phyloP scores from a whole-genome alignment of 2,329 filamentous ascomycete genomes.

The Cordyceps pruinosa region DNA sequence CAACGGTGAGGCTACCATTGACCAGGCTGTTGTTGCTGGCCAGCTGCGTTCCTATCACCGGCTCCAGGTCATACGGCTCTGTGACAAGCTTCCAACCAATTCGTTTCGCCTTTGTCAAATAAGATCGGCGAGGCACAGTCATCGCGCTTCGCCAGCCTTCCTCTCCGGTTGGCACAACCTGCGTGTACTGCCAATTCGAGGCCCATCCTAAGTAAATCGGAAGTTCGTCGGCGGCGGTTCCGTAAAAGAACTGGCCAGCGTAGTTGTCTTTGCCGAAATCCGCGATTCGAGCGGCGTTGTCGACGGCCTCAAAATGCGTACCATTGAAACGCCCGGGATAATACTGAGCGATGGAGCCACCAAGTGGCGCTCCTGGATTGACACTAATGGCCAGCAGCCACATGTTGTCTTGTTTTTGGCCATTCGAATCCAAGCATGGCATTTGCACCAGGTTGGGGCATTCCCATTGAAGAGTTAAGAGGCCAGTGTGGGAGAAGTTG shows the following conservation, averaged over 20 bases:
- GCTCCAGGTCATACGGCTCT: constrained; percentile 40
- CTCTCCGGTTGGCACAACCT: constrained; percentile 22
- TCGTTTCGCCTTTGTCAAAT: constrained; percentile 43
- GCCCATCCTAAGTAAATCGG: constrained; percentile 30
- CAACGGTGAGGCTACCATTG: constrained; percentile 41
- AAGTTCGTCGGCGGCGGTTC: constrained; percentile 17
- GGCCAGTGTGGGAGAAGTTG: constrained; percentile 49
- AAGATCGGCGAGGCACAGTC: constrained; percentile 38
- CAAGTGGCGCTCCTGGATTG: constrained; percentile 50
- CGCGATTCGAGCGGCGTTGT: constrained; percentile 22
- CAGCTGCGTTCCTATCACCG: constrained; percentile 39
- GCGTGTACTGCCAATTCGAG: constrained; percentile 29
- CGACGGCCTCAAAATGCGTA: constrained; percentile 45
- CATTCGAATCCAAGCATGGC: constrained; percentile 34
- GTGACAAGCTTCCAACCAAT: constrained; percentile 46
- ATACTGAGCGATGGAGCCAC: constrained; percentile 49
- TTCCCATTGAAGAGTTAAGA: constrained; percentile 53
- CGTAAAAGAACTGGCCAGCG: constrained; percentile 29
- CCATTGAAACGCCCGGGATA: constrained; percentile 56
- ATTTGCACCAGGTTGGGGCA: constrained; percentile 56
- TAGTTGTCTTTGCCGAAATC: constrained; percentile 33
- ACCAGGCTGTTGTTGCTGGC: constrained; percentile 36
- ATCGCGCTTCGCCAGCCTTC: constrained; percentile 28
- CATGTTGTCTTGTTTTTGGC: constrained; percentile 20
- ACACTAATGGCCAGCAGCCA: constrained; percentile 45